Evolutionary conservation across 1,284 basidiomycete species (phyloP).

Genomic region (Ceratobasidium sp.): DNA sequence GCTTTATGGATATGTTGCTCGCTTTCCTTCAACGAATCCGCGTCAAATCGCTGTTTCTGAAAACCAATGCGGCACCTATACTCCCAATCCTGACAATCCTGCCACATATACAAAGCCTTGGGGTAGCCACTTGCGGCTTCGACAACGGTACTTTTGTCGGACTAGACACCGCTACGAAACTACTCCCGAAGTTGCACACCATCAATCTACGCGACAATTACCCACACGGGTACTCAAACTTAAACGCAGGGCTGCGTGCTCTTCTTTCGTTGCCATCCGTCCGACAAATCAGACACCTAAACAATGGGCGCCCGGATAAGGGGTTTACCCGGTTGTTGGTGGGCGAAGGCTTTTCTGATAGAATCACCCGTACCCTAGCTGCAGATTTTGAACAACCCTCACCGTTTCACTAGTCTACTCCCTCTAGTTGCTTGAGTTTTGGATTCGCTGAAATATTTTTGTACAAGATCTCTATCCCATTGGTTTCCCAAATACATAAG

Average conservation of each 20-base stretch:
- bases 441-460: too few relatives aligned
- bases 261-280: constrained; percentile 2
- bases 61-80: not conserved
- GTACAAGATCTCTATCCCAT: too few relatives aligned
- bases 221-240: too few relatives aligned
- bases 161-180: not conserved
- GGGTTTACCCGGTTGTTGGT: not conserved
- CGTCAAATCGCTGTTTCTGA: not conserved
- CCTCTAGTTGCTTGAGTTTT: too few relatives aligned
- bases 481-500: too few relatives aligned
- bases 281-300: not conserved
- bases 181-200: not conserved
- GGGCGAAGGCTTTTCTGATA: not conserved
- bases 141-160: not conserved
- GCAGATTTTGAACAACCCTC: too few relatives aligned
- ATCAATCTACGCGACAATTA: constrained; percentile 4
- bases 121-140: not conserved
- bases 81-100: not conserved
- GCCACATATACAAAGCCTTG: not conserved
- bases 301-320: not conserved
- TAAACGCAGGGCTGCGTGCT: not conserved
- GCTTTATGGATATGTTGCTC: not conserved
- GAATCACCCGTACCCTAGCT: too few relatives aligned
- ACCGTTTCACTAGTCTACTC: too few relatives aligned
- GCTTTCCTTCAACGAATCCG: not conserved